phyloP scores from a whole-genome alignment of 2,329 filamentous ascomycete genomes.

The Botryotinia globosa region DNA sequence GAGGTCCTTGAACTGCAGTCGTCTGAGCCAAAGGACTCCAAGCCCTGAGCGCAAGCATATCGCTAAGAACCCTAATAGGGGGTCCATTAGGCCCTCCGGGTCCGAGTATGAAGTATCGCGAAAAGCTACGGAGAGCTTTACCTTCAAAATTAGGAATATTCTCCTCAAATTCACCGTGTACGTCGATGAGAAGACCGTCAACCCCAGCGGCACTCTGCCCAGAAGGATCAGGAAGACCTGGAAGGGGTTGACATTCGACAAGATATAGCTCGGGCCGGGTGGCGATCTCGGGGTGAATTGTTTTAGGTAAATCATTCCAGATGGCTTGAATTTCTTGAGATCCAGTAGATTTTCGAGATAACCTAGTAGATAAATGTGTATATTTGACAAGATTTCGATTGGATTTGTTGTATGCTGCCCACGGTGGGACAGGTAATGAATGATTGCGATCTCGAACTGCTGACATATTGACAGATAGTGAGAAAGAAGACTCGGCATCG shows the following conservation, averaged over 20 bases:
- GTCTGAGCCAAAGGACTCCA: constrained; percentile 51
- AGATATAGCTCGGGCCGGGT: constrained; percentile 70
- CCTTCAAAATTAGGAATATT: constrained; percentile 55
- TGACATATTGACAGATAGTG: constrained; percentile 67
- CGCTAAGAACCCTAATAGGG: constrained; percentile 70
- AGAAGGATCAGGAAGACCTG: constrained; percentile 67
- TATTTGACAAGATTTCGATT: constrained; percentile 77
- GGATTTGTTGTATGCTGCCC: constrained; percentile 72
- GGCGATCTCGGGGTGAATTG: constrained; percentile 70
- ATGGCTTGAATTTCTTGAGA: constrained; percentile 60
- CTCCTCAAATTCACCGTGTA: constrained; percentile 86
- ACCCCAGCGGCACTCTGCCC: constrained; percentile 64
- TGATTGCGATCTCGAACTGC: constrained; percentile 49
- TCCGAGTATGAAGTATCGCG: constrained; percentile 75
- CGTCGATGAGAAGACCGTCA: constrained; percentile 71
- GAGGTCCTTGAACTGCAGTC: constrained; percentile 20
- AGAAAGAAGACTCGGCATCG: constrained; percentile 72
- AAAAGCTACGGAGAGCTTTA: constrained; percentile 71
- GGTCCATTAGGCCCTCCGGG: constrained; percentile 61
- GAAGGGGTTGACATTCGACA: constrained; percentile 75
- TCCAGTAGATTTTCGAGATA: constrained; percentile 65
- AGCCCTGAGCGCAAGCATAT: constrained; percentile 71
- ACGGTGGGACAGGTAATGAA: constrained; percentile 51
- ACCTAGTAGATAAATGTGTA: constrained; percentile 56
- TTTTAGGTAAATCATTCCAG: constrained; percentile 69